phyloP scores from a whole-genome alignment of 129 eudicot species.

The Chrysanthemum makinoi region DNA sequence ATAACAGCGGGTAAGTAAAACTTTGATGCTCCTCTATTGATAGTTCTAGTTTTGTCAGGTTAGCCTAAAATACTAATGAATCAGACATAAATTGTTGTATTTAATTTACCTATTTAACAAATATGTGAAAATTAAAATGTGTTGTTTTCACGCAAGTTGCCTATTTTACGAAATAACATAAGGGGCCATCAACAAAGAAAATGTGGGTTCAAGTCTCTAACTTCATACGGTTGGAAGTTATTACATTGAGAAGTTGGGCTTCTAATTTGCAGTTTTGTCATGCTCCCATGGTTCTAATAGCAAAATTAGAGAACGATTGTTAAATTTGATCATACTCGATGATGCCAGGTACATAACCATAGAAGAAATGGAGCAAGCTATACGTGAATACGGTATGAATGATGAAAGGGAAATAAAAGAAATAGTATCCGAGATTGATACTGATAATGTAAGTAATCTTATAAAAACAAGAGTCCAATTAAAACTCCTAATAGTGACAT shows the following conservation, averaged over 20 bases:
- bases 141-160: too few relatives aligned
- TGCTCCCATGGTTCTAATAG: not conserved
- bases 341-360: conserved; percentile 60
- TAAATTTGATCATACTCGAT: not conserved
- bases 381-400: conserved; percentile 66
- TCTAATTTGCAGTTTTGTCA: not conserved
- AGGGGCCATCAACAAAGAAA: not conserved
- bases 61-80: not conserved
- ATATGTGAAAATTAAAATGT: too few relatives aligned
- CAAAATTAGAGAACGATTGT: not conserved
- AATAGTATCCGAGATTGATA: conserved; percentile 69
- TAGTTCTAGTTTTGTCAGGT: not conserved
- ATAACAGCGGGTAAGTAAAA: conserved; percentile 65
- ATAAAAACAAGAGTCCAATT: not conserved
- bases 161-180: not conserved
- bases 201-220: too few relatives aligned
- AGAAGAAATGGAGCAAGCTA: conserved; percentile 89
- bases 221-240: not conserved
- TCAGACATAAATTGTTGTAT: not conserved
- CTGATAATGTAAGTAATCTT: conserved; percentile 58
- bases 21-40: not conserved
- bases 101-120: too few relatives aligned
- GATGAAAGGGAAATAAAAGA: conserved; percentile 75
- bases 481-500: not conserved
- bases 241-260: not conserved